A percentile compares a stretch with the other conserved stretches of the same genome.
These are phyloP conservation scores for Suillus ampliporus DNA, from an alignment of 768 basidiomycete genomes.

Conservation along the genomic window DNA sequence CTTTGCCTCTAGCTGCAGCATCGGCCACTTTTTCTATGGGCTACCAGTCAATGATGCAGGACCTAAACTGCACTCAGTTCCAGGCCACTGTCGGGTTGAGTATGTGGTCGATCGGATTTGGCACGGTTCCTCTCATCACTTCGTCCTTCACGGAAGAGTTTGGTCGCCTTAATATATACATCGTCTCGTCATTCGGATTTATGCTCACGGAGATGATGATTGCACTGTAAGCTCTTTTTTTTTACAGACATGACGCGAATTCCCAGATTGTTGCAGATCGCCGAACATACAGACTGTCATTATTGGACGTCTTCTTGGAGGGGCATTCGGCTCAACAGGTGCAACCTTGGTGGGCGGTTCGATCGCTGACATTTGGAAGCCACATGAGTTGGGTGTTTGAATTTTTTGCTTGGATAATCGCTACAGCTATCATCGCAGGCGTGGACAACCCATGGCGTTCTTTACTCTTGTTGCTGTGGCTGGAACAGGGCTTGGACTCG, in stretches of 20 bases:
- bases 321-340: constrained; percentile 64
- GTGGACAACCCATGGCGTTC: constrained; percentile 73
- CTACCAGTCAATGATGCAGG: constrained; percentile 54
- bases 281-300: constrained; percentile 58
- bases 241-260: not conserved
- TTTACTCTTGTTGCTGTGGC: constrained; percentile 65
- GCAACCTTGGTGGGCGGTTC: constrained; percentile 73
- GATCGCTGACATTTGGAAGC: constrained; percentile 65
- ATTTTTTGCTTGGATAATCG: not conserved
- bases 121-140: constrained; percentile 59
- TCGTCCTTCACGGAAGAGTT: constrained; percentile 73
- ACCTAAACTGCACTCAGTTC: constrained; percentile 47
- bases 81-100: constrained; percentile 51
- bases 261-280: constrained; percentile 23
- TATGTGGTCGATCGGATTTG: constrained; percentile 62
- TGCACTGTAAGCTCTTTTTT: constrained; percentile 18
- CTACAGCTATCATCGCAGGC: constrained; percentile 41
- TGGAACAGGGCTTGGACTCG: constrained; percentile 64
- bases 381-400: constrained; percentile 50
- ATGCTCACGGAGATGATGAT: constrained; percentile 51
- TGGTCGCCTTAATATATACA: constrained; percentile 61
- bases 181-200: constrained; percentile 53
- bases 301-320: constrained; percentile 60
- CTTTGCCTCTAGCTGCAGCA: constrained; percentile 44
- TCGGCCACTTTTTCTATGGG: constrained; percentile 58